Percentiles rank a stretch among this genome's conserved stretches.
Conservation (phyloP, 495 filamentous ascomycete genomes). For the Penicillium soppii region DNA sequence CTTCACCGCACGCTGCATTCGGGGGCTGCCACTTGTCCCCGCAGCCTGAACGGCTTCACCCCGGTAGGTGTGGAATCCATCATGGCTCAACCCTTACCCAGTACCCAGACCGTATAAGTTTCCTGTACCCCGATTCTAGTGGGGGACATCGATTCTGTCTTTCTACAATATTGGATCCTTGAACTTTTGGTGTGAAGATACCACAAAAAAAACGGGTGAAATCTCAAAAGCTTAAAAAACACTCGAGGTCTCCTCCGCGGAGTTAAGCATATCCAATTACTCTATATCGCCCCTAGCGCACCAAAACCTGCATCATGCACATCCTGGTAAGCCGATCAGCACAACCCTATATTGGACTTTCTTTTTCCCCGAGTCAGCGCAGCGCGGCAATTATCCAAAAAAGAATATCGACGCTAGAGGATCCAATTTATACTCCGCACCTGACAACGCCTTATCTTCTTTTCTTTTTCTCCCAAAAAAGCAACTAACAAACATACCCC, state of each 20-base stretch:
- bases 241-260: too few species aligned
- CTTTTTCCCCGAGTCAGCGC: not conserved
- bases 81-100: slow-evolving; percentile 28
- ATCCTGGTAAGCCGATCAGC: slow-evolving; percentile 40
- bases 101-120: slow-evolving; percentile 16
- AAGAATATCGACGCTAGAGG: not conserved
- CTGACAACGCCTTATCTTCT: slow-evolving; percentile 3
- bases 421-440: too few species aligned
- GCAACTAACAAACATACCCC: slow-evolving; percentile 5
- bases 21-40: slow-evolving; percentile 26
- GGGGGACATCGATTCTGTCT: not conserved
- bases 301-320: slow-evolving; percentile 36
- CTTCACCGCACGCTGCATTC: slow-evolving; percentile 47
- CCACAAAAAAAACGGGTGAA: not conserved
- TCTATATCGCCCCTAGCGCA: slow-evolving; percentile 13
- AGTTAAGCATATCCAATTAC: slow-evolving; percentile 5
- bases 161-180: too few species aligned
- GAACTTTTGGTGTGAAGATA: not conserved
- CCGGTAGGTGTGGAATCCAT: slow-evolving; percentile 14
- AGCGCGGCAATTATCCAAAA: not conserved
- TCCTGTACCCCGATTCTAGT: slow-evolving; percentile 4
- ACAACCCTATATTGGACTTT: too few species aligned
- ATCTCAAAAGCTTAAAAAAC: too few species aligned
- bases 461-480: not conserved
- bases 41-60: slow-evolving; percentile 34